Base-by-base conservation (phyloP, 1,139 yeast genomes). In the Geotrichum cucujoidarum region DNA sequence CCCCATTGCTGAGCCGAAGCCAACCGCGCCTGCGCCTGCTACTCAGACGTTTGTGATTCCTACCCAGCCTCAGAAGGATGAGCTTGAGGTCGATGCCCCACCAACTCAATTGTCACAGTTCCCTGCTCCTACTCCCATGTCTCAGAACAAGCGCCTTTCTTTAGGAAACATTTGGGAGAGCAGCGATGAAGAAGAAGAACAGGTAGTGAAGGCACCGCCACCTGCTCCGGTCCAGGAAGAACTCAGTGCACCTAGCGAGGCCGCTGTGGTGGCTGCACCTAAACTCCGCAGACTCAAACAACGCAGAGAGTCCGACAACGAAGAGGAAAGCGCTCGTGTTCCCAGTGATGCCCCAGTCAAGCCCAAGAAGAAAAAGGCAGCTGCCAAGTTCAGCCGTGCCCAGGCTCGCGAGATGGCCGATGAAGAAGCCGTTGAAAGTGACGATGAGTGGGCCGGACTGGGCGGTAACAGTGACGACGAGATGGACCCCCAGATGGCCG, bases 381-480 rank as follows among this genome's bases (percentile, higher is more conserved):
- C 46, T 14, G 18, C 37, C 29, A 25, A 32, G 11, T 21, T 24
- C n/a, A 46, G 27, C 18, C 36, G 32, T 18, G 68, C 70, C 13
- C 70, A 81, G 18, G 71, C 84, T 53, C 89, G 85, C 53, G 69
- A 71, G n/a, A 70, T 81, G 18, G 71, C 84, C 53, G 90, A 85
- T 54, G 85, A 83, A 39, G 96, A 90, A 70, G 98, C 98, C 40
- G 94, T 81, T 57, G 97, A 92, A 70, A 87, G 96, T 36, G 97
- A 92, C 55, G 97, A 90, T 70, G 97, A 90, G 69, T 90, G 95
- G 90, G 81, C 81, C 43, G 96, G 96, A 1, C 63, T 86, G 49
- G 97, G 95, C 48, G 96, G 96, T 51, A 73, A 64, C 10, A 94
- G 86, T 57, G 87, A 82, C 4, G 96, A 88, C 53, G 67, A 59